phyloP scores from a whole-genome alignment of 2,329 filamentous ascomycete species.

The Ceratocystis colombiana region DNA sequence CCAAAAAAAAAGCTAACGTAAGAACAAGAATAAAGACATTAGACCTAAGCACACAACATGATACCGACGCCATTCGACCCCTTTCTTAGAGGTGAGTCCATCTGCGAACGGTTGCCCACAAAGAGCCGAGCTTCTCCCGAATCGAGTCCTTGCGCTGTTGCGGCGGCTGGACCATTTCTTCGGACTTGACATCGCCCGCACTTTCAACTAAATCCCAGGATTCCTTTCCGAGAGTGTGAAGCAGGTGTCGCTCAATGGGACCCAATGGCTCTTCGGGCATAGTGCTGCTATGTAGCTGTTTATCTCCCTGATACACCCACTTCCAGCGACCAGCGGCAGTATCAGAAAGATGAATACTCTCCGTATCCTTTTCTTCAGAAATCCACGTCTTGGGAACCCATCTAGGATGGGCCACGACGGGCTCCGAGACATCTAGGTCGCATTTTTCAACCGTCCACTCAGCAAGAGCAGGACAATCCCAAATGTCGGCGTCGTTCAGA shows the following conservation, averaged over 20 bases:
- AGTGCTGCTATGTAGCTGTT: constrained; percentile 34
- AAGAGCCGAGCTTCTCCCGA: constrained; percentile 12
- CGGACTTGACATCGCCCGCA: not conserved
- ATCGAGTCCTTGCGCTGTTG: constrained; percentile 8
- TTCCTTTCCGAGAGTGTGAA: constrained; percentile 38
- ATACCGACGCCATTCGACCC: not conserved
- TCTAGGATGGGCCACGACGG: not conserved
- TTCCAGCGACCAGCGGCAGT: constrained; percentile 38
- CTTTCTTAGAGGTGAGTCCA: not conserved
- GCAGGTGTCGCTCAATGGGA: constrained; percentile 42
- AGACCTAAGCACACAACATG: not conserved
- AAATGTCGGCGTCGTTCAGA: constrained; percentile 40
- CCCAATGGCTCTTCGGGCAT: constrained; percentile 47
- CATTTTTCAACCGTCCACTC: constrained; percentile 36
- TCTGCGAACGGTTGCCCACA: not conserved
- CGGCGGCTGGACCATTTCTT: constrained; percentile 21
- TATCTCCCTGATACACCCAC: constrained; percentile 44
- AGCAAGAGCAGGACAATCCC: constrained; percentile 39
- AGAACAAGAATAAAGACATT: not conserved
- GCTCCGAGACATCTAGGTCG: not conserved
- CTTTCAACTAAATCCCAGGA: constrained; percentile 29
- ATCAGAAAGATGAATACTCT: constrained; percentile 24
- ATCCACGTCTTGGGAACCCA: constrained; percentile 20
- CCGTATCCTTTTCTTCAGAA: constrained; percentile 27
- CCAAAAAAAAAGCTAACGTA: not conserved